These are phyloP conservation scores for Hysterium pulicare DNA, from an alignment of 2,329 filamentous ascomycete species.

Conservation along the genomic window DNA sequence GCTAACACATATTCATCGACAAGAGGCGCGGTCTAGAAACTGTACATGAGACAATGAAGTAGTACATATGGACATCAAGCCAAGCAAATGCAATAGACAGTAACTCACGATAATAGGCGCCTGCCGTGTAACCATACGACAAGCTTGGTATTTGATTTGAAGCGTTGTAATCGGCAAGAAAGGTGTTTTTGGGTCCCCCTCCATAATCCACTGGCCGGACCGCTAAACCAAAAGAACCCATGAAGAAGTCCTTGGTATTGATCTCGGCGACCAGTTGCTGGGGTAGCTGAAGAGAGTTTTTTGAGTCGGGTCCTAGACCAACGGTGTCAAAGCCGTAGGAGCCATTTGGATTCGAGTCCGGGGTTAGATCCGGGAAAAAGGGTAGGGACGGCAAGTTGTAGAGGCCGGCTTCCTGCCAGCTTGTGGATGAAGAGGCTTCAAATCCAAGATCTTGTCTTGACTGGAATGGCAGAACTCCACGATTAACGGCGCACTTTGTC, in stretches of 20 bases:
- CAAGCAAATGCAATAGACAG: background rate
- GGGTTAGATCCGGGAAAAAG: constrained; percentile 16
- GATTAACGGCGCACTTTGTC: constrained; percentile 21
- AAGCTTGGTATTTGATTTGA: constrained; percentile 17
- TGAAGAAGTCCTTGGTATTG: constrained; percentile 20
- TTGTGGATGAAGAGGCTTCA: constrained; percentile 6
- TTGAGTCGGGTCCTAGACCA: constrained; percentile 22
- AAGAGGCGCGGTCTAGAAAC: background rate
- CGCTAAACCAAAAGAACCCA: constrained; percentile 31
- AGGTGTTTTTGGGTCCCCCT: constrained; percentile 12
- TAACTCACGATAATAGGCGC: constrained; percentile 33
- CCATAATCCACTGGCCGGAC: constrained; percentile 9
- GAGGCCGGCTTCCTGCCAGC: constrained; percentile 15
- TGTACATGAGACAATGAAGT: background rate
- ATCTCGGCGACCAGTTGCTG: constrained; percentile 19
- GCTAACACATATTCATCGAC: too few species aligned
- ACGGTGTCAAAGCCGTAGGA: constrained; percentile 21
- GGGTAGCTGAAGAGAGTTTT: constrained; percentile 9
- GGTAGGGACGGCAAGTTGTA: constrained; percentile 13
- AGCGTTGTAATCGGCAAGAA: constrained; percentile 18
- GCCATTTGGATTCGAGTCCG: constrained; percentile 10
- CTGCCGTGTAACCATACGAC: constrained; percentile 35
- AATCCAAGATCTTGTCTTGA: constrained; percentile 19
- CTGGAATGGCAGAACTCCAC: constrained; percentile 23
- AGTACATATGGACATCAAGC: background rate